Conservation (phyloP, 305 asterid species). For the Fraxinus latifolia region DNA sequence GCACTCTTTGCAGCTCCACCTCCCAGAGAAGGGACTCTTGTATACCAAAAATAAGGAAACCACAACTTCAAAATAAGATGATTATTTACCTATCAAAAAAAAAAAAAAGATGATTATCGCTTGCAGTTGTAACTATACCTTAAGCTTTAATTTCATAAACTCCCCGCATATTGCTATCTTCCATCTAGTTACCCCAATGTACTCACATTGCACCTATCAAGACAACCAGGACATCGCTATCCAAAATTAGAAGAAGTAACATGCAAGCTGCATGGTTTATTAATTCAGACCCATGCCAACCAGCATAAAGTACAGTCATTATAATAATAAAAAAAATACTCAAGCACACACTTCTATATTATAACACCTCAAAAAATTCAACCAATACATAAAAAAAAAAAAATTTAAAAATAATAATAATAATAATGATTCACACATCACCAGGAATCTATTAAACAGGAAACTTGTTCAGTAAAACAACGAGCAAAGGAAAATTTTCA, state of each 20-base stretch:
- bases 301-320: background rate
- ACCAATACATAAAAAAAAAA: background rate
- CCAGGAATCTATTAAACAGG: background rate
- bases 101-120: background rate
- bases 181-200: conserved; percentile 81
- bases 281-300: background rate
- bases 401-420: no score
- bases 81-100: no score
- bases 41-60: background rate
- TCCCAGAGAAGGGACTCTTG: conserved; percentile 4
- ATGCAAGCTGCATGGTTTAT: conserved; percentile 5
- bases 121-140: conserved; percentile 39
- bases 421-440: background rate
- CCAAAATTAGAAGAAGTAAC: conserved; percentile 17
- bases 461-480: background rate
- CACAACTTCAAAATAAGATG: background rate
- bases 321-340: background rate
- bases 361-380: background rate
- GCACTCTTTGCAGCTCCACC: conserved; percentile 2
- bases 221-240: background rate
- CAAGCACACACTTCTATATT: background rate
- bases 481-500: background rate
- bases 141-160: conserved; percentile 73
- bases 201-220: conserved; percentile 75
- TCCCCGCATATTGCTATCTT: conserved; percentile 97